Percentiles rank a stretch among this genome's conserved stretches.
These are phyloP conservation scores for Arabidopsis arenosa DNA, from an alignment of 345 rosid species.

Conservation along the genomic window DNA sequence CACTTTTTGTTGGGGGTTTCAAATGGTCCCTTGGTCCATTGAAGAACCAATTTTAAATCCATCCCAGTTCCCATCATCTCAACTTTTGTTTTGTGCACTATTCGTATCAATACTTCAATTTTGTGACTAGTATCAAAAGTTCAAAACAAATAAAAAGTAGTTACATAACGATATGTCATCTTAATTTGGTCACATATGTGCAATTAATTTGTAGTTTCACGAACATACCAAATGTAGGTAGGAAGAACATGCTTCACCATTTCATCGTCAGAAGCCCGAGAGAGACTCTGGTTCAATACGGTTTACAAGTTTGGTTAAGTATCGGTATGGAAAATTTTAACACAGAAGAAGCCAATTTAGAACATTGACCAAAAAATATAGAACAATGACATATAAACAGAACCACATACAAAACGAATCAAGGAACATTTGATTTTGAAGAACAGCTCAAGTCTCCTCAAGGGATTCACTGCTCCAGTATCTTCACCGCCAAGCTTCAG, in stretches of 20 bases:
- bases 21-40: conserved; percentile 33
- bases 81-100: conserved; percentile 15
- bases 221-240: not conserved
- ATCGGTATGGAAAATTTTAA: conserved; percentile 15
- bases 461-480: conserved; percentile 9
- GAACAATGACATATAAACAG: conserved; percentile 22
- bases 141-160: too few relatives aligned
- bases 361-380: conserved; percentile 25
- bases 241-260: conserved; percentile 28
- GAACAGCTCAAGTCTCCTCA: conserved; percentile 20
- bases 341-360: conserved; percentile 27
- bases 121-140: not conserved
- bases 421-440: conserved; percentile 22
- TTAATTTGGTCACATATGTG: not conserved
- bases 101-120: conserved; percentile 2
- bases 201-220: not conserved
- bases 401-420: conserved; percentile 31
- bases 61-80: conserved; percentile 6
- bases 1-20: conserved; percentile 31
- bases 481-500: conserved; percentile 68
- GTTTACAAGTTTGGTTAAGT: conserved; percentile 32
- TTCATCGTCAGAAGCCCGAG: not conserved
- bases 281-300: conserved; percentile 20
- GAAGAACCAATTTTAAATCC: conserved; percentile 36
- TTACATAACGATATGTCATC: not conserved